Base-by-base conservation (phyloP, 2,329 filamentous ascomycete species). In the Sclerotiophoma versabilis region DNA sequence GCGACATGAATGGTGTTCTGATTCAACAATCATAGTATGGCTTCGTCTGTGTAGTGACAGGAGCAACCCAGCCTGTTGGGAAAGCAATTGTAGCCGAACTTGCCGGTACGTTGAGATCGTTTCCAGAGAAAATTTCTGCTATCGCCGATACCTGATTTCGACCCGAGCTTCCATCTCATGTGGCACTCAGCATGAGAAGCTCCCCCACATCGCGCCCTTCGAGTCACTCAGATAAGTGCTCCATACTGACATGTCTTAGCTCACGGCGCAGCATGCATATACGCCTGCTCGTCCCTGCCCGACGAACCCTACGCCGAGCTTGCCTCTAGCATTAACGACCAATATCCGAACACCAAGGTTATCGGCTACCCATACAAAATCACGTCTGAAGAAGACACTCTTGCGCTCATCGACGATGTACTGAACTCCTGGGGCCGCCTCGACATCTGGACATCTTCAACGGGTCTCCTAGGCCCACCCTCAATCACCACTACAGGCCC, bases 31-130 rank as follows among this genome's bases (percentile, higher is more conserved):
- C 37, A 11, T 57, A 85, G 80, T 85, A 87, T 70, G 85, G 85
- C 36, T 87, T 87, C 61, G 82, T 87, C 17, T 87, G 85, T 62
- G 81, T 88, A 12, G 85, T 88, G 5, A 87, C 84, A 0, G 84
- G 85, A 12, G 84, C 85, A 20, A 82, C 82, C 1, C 83, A 86
- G 63, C 82, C 85, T 2, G 79, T 88, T 12, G 85, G 85, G 8
- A 79, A 79, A 60, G 84, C 85, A 22, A 86, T 87, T 49, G 80
- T 85, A 15, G 71, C 77, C 34, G 85, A 88, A 65, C 75, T 87
- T 32, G 85, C 85, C 58, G 80, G 83, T 83, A 61, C 44, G 75
- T 46, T 10, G 10, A 41, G 15, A 7, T 25, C 10, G 59, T 4
- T 12, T 15, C 9, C 12, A n/a, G 2, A 17, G 5, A n/a, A n/a